Evolutionary conservation across 129 eudicot genomes (phyloP), one percentile per base, ranked within the genome.

Genomic region (Pseudognaphalium luteoalbum): DNA sequence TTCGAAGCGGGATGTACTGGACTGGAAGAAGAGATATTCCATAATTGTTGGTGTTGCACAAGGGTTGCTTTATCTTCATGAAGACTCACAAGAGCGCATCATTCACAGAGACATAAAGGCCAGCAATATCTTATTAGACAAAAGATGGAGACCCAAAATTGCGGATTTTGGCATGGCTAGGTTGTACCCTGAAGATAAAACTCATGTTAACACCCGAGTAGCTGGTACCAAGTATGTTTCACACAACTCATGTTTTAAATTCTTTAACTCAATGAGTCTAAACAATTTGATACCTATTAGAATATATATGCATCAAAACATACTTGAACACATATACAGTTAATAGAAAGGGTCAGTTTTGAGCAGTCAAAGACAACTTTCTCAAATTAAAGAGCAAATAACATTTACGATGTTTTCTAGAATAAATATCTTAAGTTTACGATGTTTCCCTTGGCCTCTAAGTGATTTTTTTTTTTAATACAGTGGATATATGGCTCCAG

Each of bases 91-190:
- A 29, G 71, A 73, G 68, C 68, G 86, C 64, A 92, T 92, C 44
- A 89, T 89, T 73, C 97, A 92, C 58, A 89, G 97, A 65, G 97
- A 92, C 75, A 89, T 92, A 75, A 92, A 92, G 42, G 97, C 93
- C 4, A 87, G 97, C 85, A 92, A 92, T 73, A 86, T 92, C 56
- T 81, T 92, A 32, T 84, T 92, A 44, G 96, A 89, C 60, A 80
- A 84, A 33, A 89, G 75, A 78, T 92, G 96, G 96, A 75, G 83
- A 51, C 97, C 97, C 39, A 92, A 89, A 72, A 92, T 92, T 77
- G 96, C 93, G 7, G 97, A 92, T 84, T 92, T 92, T 84, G 97
- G 97, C 47, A 80, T 92, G 96, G 97, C 96, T 50, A 72, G 91
- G 11, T 87, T 92, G 60, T 89, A 77, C 73, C 88, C 89, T 1